phyloP scores from a whole-genome alignment of 495 filamentous ascomycete genomes.

The Xylaria intraflava region DNA sequence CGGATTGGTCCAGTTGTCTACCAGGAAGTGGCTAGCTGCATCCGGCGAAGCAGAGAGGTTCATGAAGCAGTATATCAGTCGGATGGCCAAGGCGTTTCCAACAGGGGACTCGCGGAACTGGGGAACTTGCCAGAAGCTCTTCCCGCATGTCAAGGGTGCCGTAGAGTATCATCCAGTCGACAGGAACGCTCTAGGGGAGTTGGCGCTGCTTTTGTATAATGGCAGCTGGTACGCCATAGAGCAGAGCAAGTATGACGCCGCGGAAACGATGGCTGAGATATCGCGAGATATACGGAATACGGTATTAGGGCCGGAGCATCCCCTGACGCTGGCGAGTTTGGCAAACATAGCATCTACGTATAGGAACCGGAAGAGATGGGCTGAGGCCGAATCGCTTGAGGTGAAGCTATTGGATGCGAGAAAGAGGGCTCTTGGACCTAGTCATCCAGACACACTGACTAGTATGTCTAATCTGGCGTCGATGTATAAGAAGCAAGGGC shows the following conservation, averaged over 20 bases:
- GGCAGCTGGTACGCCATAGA: background rate
- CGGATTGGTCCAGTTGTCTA: conserved; percentile 41
- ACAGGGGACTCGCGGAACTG: conserved; percentile 20
- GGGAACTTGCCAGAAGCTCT: conserved; percentile 17
- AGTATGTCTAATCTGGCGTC: background rate
- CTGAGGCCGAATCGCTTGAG: background rate
- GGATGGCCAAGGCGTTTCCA: conserved; percentile 30
- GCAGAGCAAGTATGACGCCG: background rate
- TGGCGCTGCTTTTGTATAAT: background rate
- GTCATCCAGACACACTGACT: background rate
- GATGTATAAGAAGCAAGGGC: background rate
- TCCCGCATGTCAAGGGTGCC: background rate
- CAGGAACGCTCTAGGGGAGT: background rate
- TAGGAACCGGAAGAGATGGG: background rate
- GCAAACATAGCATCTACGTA: background rate
- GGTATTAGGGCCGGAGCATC: background rate
- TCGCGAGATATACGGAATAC: background rate
- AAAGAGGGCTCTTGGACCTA: background rate
- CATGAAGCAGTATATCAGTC: conserved; percentile 29
- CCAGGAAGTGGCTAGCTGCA: conserved; percentile 38
- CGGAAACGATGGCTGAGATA: background rate
- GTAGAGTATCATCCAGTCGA: background rate
- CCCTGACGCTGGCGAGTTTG: background rate
- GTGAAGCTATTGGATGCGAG: background rate
- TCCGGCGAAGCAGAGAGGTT: conserved; percentile 30